Evolutionary conservation across 1,139 yeast species (phyloP), one percentile per base, ranked within the genome.

Genomic region (Oligophagozyma castellii): DNA sequence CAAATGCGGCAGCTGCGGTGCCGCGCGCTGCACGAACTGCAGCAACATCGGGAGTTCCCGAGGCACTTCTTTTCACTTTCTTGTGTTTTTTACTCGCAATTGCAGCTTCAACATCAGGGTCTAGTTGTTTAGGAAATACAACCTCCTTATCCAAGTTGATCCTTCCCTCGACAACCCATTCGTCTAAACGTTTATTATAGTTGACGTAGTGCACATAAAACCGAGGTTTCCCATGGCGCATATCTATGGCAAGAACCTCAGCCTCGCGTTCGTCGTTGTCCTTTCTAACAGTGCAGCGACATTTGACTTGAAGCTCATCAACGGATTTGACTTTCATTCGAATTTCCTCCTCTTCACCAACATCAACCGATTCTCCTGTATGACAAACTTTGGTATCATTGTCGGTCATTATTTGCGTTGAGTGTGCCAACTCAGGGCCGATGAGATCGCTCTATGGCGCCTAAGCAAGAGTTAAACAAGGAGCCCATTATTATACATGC

Each of bases 201-300:
- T 86, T 95, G 34, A 74, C 83, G 55, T 84, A 89, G 55, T 89
- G 99, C 16, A 89, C 95, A 53, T 92, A 89, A 53, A 76, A 86
- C 37, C 71, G 81, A 22, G 73, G 70, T 34, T 77, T 70, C 5
- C 89, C 84, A 51, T 83, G 78, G 44, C 81, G 71, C 28, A 67
- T 55, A 40, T 80, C 86, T 29, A 72, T 67, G 22, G 89, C 86
- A 29, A 92, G 61, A 24, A 89, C 71, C 50, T 89, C 98, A 1
- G 96, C 95, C 25, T 74, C 53, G 35, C 95, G 63, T 36, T 65
- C 67, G 38, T 77, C 84, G 16, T 73, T 83, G 46, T 84, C 95
- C 48, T 89, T 84, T 35, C 64, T 63, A 3, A 79, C 93, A 55
- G 65, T 77, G 12, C 81, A 76, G 51, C 81, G 84, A 49, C 89